These are phyloP conservation scores for Piromyces finnis DNA, from an alignment of 192 early-diverging fungal species.

Conservation along the genomic window DNA sequence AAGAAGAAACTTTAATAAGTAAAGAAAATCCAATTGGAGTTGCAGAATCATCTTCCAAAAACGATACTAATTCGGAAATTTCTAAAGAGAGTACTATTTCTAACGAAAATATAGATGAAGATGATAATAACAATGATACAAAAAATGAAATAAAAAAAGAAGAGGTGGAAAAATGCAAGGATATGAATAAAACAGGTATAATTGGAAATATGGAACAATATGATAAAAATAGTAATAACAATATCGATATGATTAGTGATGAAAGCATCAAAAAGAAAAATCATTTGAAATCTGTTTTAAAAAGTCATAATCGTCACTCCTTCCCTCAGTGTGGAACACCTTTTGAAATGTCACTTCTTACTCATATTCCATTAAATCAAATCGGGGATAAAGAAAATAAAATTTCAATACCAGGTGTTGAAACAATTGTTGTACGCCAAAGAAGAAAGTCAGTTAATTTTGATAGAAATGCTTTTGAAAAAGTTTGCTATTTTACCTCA, in stretches of 20 bases:
- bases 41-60: too few species aligned
- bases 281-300: neutral
- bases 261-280: neutral
- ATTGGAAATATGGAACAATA: too few species aligned
- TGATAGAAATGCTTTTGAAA: neutral
- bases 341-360: neutral
- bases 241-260: neutral
- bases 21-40: too few species aligned
- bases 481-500: neutral
- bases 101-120: too few species aligned
- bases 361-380: neutral
- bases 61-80: too few species aligned
- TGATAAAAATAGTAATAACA: neutral
- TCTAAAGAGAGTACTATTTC: too few species aligned
- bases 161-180: too few species aligned
- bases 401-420: neutral
- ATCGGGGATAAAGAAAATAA: neutral
- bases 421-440: neutral
- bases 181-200: too few species aligned
- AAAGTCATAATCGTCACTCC: neutral
- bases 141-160: too few species aligned
- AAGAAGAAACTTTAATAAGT: too few species aligned
- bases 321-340: neutral
- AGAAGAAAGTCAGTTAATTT: neutral
- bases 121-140: too few species aligned